These are phyloP conservation scores for Coffea eugenioides DNA, from an alignment of 257 asterid species.

Conservation along the genomic window DNA sequence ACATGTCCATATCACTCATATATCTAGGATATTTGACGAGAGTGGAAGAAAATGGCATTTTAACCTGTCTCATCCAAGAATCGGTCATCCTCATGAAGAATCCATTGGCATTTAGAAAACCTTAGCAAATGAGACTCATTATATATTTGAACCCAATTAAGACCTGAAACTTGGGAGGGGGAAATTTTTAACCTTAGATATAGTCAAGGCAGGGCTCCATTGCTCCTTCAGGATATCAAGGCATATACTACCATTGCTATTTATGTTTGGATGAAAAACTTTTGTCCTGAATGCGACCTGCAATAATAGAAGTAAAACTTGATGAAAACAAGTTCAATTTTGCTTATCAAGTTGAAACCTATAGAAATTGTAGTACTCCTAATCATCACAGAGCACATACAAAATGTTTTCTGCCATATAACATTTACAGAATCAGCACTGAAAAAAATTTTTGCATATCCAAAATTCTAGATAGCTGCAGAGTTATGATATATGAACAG, in stretches of 20 bases:
- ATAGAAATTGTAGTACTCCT: neutral
- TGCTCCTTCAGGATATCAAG: slow-evolving; percentile 82
- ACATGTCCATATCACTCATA: neutral
- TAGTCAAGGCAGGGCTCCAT: slow-evolving; percentile 85
- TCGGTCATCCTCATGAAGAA: neutral
- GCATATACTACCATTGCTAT: slow-evolving; percentile 79
- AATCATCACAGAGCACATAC: neutral
- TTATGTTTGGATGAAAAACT: slow-evolving; percentile 75
- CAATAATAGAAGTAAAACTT: slow-evolving; percentile 17
- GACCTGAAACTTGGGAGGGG: slow-evolving; percentile 4
- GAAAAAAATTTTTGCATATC: neutral
- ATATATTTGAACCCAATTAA: neutral
- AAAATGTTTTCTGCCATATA: neutral
- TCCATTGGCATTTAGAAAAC: neutral
- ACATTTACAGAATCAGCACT: neutral
- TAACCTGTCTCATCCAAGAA: neutral
- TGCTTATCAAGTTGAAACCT: neutral
- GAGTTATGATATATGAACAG: no score
- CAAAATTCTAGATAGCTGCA: neutral
- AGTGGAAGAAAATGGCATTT: neutral
- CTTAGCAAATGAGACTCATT: neutral
- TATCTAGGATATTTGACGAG: neutral
- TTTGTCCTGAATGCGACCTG: slow-evolving; percentile 82
- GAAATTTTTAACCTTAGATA: slow-evolving; percentile 54
- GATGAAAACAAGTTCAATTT: neutral